phyloP scores from a whole-genome alignment of 2,329 filamentous ascomycete genomes.

The Colletotrichum salicis region DNA sequence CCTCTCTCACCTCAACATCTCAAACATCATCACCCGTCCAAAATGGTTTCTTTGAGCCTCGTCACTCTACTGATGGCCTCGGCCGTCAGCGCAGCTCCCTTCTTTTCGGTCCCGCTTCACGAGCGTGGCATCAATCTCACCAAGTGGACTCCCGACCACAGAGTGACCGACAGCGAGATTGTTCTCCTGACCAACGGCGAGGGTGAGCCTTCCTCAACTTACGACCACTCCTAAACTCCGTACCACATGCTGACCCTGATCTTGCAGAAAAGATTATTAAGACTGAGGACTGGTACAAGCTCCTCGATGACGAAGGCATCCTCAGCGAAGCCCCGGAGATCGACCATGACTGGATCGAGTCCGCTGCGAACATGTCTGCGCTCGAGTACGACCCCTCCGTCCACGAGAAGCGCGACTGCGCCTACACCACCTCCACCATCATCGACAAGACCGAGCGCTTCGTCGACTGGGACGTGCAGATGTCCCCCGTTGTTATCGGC shows the following conservation, averaged over 20 bases:
- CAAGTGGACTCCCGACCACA: slow-evolving; percentile 1
- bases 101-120: neutral
- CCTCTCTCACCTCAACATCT: neutral
- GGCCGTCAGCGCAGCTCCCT: slow-evolving; percentile 20
- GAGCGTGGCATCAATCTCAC: slow-evolving; percentile 12
- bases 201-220: slow-evolving; percentile 3
- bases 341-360: slow-evolving; percentile 12
- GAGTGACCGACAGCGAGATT: neutral
- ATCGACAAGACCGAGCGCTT: slow-evolving; percentile 26
- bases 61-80: slow-evolving; percentile 15
- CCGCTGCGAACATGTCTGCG: neutral
- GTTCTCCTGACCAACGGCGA: slow-evolving; percentile 4
- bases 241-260: neutral
- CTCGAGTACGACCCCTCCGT: slow-evolving; percentile 7
- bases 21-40: neutral
- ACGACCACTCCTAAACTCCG: too few relatives aligned
- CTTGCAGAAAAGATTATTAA: slow-evolving; percentile 9
- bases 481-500: slow-evolving; percentile 33
- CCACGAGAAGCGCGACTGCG: slow-evolving; percentile 22
- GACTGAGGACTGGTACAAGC: neutral
- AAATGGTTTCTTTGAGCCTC: slow-evolving; percentile 17
- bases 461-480: slow-evolving; percentile 34
- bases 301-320: neutral
- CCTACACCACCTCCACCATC: slow-evolving; percentile 11
- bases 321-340: neutral